Base-by-base conservation (phyloP, 2,329 filamentous ascomycete species). In the Fusarium sublunatum region DNA sequence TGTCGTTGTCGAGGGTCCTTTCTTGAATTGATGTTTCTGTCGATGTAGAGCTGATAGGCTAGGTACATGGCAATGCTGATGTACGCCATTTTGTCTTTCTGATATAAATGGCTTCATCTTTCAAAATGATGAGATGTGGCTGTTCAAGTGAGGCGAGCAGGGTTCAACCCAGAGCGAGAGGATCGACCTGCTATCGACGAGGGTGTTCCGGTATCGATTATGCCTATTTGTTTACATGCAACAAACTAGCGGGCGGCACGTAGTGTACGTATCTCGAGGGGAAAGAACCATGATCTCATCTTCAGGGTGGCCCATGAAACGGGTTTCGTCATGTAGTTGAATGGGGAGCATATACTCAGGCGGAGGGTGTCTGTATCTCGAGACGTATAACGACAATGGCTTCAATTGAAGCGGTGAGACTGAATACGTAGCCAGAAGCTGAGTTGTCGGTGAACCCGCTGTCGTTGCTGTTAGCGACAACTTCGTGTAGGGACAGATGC, bases 361-460 rank as follows among this genome's bases (percentile, higher is more conserved):
- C 53, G 28, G 40, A 53, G 15, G 47, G 29, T 12, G 54, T 41
- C 19, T 12, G 9, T 19, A 7, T 7, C 12, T 28, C 26, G 32
- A 12, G 11, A 25, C 31, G 32, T 42, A 54, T 34, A 34, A 25
- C 13, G 41, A 41, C 6, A 28, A 28, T 15, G 36, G 6, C 39
- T 47, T 44, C 29, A 45, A 38, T 62, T 53, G 52, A 53, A 61
- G 59, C 59, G 59, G 59, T 62, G 59, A 58, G 58, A 47, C 12
- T 32, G 40, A 19, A 3, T 19, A 19, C 19, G 51, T 41, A 29
- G 15, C 46, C 36, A 31, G 28, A 40, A 41, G 15, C 34, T 32
- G 42, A 60, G 41, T 40, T 60, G 58, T 61, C 58, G 57, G 56
- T 61, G 56, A 61, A 44, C 35, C 41, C 36, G 31, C 46, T 36